Evolutionary conservation across 2,329 filamentous ascomycete genomes (phyloP).

Genomic region (Monosporascus sp.): DNA sequence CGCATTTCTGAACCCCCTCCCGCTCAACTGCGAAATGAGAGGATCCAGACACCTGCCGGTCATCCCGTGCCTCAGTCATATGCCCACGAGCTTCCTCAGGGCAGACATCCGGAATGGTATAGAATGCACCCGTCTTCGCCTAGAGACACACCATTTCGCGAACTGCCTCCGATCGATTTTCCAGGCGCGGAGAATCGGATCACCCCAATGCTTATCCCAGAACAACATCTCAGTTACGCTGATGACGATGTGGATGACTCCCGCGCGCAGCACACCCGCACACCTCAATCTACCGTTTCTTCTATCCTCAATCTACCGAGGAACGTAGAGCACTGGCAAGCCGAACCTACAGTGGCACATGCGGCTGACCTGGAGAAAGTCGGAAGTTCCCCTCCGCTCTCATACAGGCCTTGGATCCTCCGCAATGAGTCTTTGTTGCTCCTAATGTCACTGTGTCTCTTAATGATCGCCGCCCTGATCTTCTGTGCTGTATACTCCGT

Average conservation of each 20-base stretch:
- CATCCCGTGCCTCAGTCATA: not conserved
- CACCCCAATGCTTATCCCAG: not conserved
- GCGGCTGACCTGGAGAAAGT: slow-evolving; percentile 30
- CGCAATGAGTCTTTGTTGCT: slow-evolving; percentile 58
- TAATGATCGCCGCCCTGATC: slow-evolving; percentile 68
- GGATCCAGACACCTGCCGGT: not conserved
- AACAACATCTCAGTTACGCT: not conserved
- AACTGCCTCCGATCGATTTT: not conserved
- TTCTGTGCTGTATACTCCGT: slow-evolving; percentile 67
- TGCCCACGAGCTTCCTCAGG: not conserved
- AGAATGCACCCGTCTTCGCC: not conserved
- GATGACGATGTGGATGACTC: not conserved
- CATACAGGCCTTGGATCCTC: slow-evolving; percentile 67
- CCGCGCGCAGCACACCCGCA: slow-evolving; percentile 4
- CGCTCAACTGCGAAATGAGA: not conserved
- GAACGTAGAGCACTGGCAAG: slow-evolving; percentile 25
- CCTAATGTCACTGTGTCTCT: slow-evolving; percentile 55
- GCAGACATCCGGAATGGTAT: not conserved
- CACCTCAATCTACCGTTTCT: not conserved
- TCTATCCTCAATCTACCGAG: slow-evolving; percentile 16
- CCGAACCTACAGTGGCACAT: slow-evolving; percentile 14
- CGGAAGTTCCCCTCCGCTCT: slow-evolving; percentile 46
- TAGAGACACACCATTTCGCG: not conserved
- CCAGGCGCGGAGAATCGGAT: not conserved
- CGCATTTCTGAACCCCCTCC: not conserved